A percentile compares a stretch with the other conserved stretches of the same genome.
These are phyloP conservation scores for Teratosphaeria nubilosa DNA, from an alignment of 2,329 filamentous ascomycete genomes.

Conservation along the genomic window DNA sequence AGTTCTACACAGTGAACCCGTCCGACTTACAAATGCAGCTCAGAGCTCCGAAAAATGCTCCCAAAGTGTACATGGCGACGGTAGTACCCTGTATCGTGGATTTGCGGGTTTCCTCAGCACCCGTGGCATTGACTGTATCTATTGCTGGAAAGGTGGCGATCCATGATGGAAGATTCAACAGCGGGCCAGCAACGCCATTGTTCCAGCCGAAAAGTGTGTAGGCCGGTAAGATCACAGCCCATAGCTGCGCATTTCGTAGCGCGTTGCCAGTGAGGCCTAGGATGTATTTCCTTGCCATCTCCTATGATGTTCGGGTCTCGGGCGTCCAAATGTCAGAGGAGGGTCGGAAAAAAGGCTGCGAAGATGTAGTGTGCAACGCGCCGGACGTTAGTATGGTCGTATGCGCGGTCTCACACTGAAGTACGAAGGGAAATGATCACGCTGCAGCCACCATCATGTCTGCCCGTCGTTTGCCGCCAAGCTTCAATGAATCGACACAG, in stretches of 20 bases:
- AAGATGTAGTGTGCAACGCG: neutral
- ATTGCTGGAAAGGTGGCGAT: slow-evolving; percentile 37
- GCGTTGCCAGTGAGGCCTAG: slow-evolving; percentile 3
- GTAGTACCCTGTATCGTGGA: slow-evolving; percentile 34
- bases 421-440: neutral
- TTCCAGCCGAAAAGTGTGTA: slow-evolving; percentile 43
- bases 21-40: slow-evolving; percentile 26
- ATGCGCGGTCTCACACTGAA: neutral
- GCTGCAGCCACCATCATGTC: too few species aligned
- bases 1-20: too few species aligned
- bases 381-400: neutral
- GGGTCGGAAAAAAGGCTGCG: neutral
- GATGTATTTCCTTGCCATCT: slow-evolving; percentile 3
- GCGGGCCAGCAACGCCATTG: slow-evolving; percentile 37
- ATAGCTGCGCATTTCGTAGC: slow-evolving; percentile 13
- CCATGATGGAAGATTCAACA: slow-evolving; percentile 29
- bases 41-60: slow-evolving; percentile 35
- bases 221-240: slow-evolving; percentile 27
- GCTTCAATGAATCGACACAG: neutral
- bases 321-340: neutral
- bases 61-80: slow-evolving; percentile 32
- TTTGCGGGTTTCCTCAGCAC: slow-evolving; percentile 31
- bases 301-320: neutral
- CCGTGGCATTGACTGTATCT: slow-evolving; percentile 34
- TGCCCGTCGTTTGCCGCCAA: neutral